These are phyloP conservation scores for Botrytis medusae DNA, from an alignment of 2,329 filamentous ascomycete genomes.

Conservation along the genomic window DNA sequence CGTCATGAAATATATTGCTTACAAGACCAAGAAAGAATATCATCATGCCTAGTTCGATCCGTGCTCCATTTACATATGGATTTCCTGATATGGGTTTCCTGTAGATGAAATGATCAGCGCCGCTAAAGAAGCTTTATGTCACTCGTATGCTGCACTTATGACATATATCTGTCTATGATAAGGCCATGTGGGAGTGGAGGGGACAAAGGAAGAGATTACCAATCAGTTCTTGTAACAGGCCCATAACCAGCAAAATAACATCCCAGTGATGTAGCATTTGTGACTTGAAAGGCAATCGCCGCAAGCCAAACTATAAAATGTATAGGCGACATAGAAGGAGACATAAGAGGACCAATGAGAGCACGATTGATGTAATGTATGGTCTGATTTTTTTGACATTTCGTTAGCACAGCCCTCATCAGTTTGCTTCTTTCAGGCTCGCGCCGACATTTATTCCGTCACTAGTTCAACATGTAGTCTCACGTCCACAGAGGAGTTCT, in stretches of 20 bases:
- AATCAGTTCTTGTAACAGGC: conserved; percentile 57
- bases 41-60: conserved; percentile 62
- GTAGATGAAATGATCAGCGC: background rate
- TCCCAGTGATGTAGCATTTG: conserved; percentile 76
- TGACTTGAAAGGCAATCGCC: conserved; percentile 72
- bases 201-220: conserved; percentile 39
- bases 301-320: conserved; percentile 65
- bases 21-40: conserved; percentile 76
- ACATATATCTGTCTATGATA: background rate
- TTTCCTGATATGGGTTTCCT: conserved; percentile 31
- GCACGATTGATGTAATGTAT: conserved; percentile 93
- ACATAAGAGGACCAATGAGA: conserved; percentile 75
- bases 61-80: conserved; percentile 41
- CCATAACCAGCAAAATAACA: conserved; percentile 83
- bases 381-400: conserved; percentile 46
- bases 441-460: background rate
- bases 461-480: background rate
- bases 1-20: conserved; percentile 86
- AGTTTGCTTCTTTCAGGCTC: background rate
- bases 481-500: background rate
- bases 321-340: conserved; percentile 91
- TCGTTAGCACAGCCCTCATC: conserved; percentile 11
- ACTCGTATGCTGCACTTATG: background rate
- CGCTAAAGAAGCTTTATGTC: background rate
- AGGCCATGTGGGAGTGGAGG: background rate